Percentiles rank a stretch among this genome's conserved stretches.
phyloP scores from a whole-genome alignment of 148 eudicot genomes.

The Persicaria tinctoria region DNA sequence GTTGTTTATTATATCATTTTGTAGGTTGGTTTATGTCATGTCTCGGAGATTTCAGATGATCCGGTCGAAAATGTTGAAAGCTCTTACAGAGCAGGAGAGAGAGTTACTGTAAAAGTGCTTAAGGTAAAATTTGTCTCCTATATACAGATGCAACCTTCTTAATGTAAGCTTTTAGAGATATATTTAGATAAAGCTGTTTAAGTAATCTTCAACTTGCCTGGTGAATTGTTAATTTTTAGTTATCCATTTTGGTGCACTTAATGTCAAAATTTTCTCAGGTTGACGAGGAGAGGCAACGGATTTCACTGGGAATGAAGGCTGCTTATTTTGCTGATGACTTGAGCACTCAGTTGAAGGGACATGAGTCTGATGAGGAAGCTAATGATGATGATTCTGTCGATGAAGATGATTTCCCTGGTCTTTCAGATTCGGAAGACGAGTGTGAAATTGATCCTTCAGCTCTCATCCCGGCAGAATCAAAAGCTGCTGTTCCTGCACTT shows the following conservation, averaged over 20 bases:
- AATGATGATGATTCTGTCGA: conserved; percentile 20
- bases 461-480: conserved; percentile 56
- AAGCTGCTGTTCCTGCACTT: conserved; percentile 74
- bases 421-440: conserved; percentile 21
- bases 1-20: background rate
- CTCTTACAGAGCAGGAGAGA: conserved; percentile 59
- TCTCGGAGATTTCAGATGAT: conserved; percentile 88
- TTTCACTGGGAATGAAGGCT: conserved; percentile 83
- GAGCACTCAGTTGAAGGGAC: conserved; percentile 17
- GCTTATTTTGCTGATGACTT: conserved; percentile 44
- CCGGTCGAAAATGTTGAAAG: conserved; percentile 44
- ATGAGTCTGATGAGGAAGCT: conserved; percentile 23
- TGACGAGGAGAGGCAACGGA: conserved; percentile 62
- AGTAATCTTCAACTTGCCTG: background rate
- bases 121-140: conserved; percentile 33
- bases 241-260: conserved; percentile 24
- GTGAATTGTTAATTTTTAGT: background rate
- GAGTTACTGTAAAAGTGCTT: conserved; percentile 61
- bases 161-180: background rate
- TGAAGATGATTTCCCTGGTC: conserved; percentile 14
- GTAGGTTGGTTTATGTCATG: conserved; percentile 80
- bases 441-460: conserved; percentile 30
- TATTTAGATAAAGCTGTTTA: background rate
- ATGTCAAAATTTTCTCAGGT: conserved; percentile 44
- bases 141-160: background rate